Conservation (phyloP, 768 basidiomycete species). For the Lactarius trivialis region DNA sequence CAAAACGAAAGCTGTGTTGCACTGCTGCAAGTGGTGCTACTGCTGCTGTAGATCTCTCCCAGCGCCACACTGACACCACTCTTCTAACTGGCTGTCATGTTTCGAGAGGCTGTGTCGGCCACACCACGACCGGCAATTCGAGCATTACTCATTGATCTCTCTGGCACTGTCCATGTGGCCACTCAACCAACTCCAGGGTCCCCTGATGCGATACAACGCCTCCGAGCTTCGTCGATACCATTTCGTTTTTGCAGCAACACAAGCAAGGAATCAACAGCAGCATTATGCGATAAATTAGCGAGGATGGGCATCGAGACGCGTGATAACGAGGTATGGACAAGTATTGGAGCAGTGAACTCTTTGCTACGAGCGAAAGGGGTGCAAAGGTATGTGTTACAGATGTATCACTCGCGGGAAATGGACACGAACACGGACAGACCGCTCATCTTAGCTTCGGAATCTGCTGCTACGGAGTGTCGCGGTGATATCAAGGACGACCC, state of each 20-base stretch:
- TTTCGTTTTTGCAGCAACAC: slow-evolving; percentile 63
- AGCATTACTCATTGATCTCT: slow-evolving; percentile 59
- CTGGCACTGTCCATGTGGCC: slow-evolving; percentile 59
- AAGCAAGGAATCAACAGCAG: slow-evolving; percentile 52
- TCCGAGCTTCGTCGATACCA: slow-evolving; percentile 32
- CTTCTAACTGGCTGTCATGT: no score
- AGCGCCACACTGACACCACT: background rate
- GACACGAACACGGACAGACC: slow-evolving; percentile 44
- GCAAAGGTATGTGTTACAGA: slow-evolving; percentile 33
- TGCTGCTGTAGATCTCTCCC: background rate
- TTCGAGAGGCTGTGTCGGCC: background rate
- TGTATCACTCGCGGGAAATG: background rate
- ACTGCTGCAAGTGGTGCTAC: background rate
- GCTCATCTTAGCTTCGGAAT: slow-evolving; percentile 30
- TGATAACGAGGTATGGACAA: slow-evolving; percentile 51
- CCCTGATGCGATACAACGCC: slow-evolving; percentile 35
- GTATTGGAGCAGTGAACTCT: slow-evolving; percentile 50
- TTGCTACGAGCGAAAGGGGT: slow-evolving; percentile 38
- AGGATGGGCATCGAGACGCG: slow-evolving; percentile 45
- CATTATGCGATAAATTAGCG: slow-evolving; percentile 38
- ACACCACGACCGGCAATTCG: slow-evolving; percentile 35
- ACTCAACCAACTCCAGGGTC: slow-evolving; percentile 43
- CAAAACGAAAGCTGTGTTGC: background rate
- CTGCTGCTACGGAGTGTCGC: slow-evolving; percentile 26
- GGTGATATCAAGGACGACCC: slow-evolving; percentile 15